phyloP scores from a whole-genome alignment of 129 eudicot species.

The Flaveria bidentis region DNA sequence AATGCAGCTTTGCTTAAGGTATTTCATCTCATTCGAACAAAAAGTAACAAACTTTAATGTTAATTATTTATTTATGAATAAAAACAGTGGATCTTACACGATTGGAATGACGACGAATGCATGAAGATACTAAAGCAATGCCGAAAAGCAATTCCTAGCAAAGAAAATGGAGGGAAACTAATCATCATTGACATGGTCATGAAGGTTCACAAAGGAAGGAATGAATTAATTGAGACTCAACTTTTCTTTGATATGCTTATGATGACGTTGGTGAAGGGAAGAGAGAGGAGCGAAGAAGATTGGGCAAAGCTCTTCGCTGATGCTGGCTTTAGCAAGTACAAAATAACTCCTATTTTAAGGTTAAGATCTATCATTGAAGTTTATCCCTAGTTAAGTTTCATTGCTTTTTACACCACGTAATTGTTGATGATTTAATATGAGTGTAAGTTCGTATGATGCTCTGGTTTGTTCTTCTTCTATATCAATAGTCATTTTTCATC shows the following conservation, averaged over 20 bases:
- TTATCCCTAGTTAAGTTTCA: slow-evolving; percentile 24
- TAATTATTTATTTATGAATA: not conserved
- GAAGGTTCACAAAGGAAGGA: not conserved
- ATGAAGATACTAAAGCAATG: slow-evolving; percentile 20
- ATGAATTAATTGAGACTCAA: slow-evolving; percentile 15
- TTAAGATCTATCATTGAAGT: slow-evolving; percentile 41
- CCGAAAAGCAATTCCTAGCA: slow-evolving; percentile 16
- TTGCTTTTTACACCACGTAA: not conserved
- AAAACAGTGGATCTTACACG: slow-evolving; percentile 31
- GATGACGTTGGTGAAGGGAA: slow-evolving; percentile 28
- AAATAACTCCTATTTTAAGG: slow-evolving; percentile 28
- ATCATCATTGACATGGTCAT: slow-evolving; percentile 22
- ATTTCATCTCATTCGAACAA: not conserved
- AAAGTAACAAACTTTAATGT: not conserved
- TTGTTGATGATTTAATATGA: not conserved
- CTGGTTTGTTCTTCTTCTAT: not conserved
- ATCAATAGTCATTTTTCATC: too few relatives aligned
- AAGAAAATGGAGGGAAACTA: slow-evolving; percentile 21
- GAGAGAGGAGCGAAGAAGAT: slow-evolving; percentile 43
- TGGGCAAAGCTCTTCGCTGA: slow-evolving; percentile 38
- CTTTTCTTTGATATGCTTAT: slow-evolving; percentile 30
- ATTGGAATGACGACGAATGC: slow-evolving; percentile 27
- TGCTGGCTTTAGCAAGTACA: slow-evolving; percentile 34
- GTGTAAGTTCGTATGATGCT: not conserved
- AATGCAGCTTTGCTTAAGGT: slow-evolving; percentile 22